phyloP scores from a whole-genome alignment of 2,329 filamentous ascomycete species.

The Cladosporium velox region DNA sequence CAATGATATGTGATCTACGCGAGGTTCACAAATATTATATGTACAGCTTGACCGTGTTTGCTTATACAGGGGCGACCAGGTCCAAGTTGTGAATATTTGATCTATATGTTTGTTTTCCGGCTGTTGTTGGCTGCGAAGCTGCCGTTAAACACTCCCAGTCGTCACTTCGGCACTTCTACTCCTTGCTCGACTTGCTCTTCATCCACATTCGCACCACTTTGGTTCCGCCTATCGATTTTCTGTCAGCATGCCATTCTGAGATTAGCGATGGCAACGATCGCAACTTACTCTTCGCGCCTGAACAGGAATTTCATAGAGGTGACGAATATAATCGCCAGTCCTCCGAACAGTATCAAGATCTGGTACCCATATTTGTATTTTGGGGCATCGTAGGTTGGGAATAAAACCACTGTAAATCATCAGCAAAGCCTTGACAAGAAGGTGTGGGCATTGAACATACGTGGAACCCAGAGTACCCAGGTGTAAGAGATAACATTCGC shows the following conservation, averaged over 20 bases:
- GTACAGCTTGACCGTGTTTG: too few relatives aligned
- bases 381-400: background rate
- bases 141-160: too few relatives aligned
- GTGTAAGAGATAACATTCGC: conserved; percentile 24
- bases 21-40: background rate
- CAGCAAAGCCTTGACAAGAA: background rate
- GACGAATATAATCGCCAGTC: background rate
- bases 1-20: background rate
- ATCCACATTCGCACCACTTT: background rate
- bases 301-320: background rate
- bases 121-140: too few relatives aligned
- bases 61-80: too few relatives aligned
- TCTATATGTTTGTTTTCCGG: background rate
- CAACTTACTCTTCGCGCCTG: background rate
- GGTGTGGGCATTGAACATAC: background rate
- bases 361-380: background rate
- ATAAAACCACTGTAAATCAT: background rate
- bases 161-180: background rate
- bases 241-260: background rate
- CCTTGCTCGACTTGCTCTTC: conserved; percentile 2
- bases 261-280: too few relatives aligned
- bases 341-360: background rate
- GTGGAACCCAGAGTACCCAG: conserved; percentile 24
- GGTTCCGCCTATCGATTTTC: background rate
- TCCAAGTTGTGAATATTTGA: background rate